Base-by-base conservation (phyloP, 805 yeast genomes). In the Candida coquimbonensis region DNA sequence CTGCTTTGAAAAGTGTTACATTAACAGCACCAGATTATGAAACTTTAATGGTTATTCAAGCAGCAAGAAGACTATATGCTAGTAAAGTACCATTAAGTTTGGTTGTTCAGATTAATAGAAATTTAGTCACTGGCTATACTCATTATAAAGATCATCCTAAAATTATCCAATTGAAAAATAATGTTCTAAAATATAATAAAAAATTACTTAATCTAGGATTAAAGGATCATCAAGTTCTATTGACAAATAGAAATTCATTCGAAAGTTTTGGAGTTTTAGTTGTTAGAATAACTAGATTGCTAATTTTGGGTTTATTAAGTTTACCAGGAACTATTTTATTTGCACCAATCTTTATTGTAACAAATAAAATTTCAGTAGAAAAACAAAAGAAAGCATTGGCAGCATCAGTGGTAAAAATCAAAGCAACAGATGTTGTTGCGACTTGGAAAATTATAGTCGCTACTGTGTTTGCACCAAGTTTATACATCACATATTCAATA, bases 11-110 rank as follows among this genome's bases (percentile, higher is more conserved):
- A 53, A 78, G 91, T 3, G 97, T 91, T 19, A 91, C 98, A 0
- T 91, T 89, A n/a, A 85, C 89, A 32, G 87, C 95, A 52, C 90
- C 90, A 19, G 96, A 89, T 60, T 91, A 81, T 66, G 98, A 91
- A 52, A 89, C 96, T 14, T 69, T 91, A 48, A 86, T 88, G 81
- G 85, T 88, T n/a, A 81, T 90, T 36, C 99, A 91, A 65, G 95
- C 96, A 6, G 96, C 95, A 4, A 75, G 96, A 62, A 74, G 99
- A 55, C 72, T 91, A 37, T 91, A 90, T 61, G 77, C 83, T 1
- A 75, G 75, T 40, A 71, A 75, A 49, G 67, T 87, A 38, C 90
- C 96, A 0, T 68, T 90, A 42, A 83, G 93, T 0, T 69, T 87
- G 42, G 80, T 85, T 35, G 85, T 88, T 17, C 96, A 90, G 60